Base-by-base conservation (phyloP, 768 basidiomycete species). In the Psilocybe azurescens region DNA sequence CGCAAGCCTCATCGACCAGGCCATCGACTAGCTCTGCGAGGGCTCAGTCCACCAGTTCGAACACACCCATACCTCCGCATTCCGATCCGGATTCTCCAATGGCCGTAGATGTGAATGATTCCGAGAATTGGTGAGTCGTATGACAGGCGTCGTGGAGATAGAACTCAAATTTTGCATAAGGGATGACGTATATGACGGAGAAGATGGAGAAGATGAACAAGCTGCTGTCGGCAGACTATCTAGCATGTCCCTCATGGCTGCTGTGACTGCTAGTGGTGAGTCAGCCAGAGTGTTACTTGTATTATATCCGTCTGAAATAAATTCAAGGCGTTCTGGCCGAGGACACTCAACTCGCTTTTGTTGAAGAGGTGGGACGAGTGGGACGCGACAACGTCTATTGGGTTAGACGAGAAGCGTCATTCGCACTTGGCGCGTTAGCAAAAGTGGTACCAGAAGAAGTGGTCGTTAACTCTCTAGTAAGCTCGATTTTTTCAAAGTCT, bases 191-290 rank as follows among this genome's bases (percentile, higher is more conserved):
- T 59, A 71, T 62, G 72, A 69, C 51, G 67, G 65, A 20, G 74
- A 79, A 33, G 74, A 77, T 7, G 67, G 70, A 20, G 74, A 78
- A 11, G 81, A 81, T 32, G 85, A 94, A 66, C 93, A 96, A 71
- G 93, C 90, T 13, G 87, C 91, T 4, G 83, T 94, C 18, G 96
- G 96, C 5, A 84, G 94, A 60, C 79, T 97, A 53, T 92, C 93
- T 4, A 94, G 94, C 68, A 95, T 97, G 94, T 94, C 93, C 71
- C 78, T 97, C 54, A 92, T 97, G 79, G 95, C 95, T 41, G 89
- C 93, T 7, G 87, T 95, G 11, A 86, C 91, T 32, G 92, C 94
- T 29, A 88, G 86, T 64, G 89, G 90, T 91, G 72, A 71, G 83
- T 78, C 5, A 54, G 29, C 46, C 55, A 41, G 39, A 13, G 52